Percentiles rank a stretch among this genome's conserved stretches.
Evolutionary conservation across 2,329 filamentous ascomycete genomes (phyloP).

Genomic region (Xylaria sp.): DNA sequence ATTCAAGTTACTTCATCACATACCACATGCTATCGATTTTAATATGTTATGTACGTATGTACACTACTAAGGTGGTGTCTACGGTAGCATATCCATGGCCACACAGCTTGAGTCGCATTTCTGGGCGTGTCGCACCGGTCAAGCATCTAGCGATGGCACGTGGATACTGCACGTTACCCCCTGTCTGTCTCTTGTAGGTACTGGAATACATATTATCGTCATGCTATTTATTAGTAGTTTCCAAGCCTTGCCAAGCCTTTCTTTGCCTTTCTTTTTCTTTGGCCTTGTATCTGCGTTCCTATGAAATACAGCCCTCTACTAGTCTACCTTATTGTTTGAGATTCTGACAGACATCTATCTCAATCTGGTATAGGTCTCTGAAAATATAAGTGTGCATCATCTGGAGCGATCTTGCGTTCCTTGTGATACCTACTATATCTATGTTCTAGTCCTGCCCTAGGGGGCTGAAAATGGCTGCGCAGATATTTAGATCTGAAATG

Average conservation of each 20-base stretch:
- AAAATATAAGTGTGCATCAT: neutral
- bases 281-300: neutral
- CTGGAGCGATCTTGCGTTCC: neutral
- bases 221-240: neutral
- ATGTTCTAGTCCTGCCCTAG: neutral
- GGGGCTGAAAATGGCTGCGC: too few relatives aligned
- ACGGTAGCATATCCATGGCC: too few relatives aligned
- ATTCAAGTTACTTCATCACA: too few relatives aligned
- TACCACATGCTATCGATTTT: too few relatives aligned
- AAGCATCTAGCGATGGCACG: constrained; percentile 18
- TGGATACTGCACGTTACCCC: constrained; percentile 20
- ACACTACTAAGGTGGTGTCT: too few relatives aligned
- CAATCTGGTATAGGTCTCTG: neutral
- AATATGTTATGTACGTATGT: too few relatives aligned
- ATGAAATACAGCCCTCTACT: neutral
- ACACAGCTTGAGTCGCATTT: too few relatives aligned
- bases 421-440: neutral
- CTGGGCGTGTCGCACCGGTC: neutral
- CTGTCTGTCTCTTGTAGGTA: neutral
- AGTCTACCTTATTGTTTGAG: neutral
- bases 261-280: neutral
- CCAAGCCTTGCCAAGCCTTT: neutral
- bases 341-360: neutral
- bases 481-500: constrained; percentile 18
- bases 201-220: neutral